Percentiles rank a stretch among this genome's conserved stretches.
Evolutionary conservation across 495 filamentous ascomycete genomes (phyloP).

Genomic region (Podospora anserina): DNA sequence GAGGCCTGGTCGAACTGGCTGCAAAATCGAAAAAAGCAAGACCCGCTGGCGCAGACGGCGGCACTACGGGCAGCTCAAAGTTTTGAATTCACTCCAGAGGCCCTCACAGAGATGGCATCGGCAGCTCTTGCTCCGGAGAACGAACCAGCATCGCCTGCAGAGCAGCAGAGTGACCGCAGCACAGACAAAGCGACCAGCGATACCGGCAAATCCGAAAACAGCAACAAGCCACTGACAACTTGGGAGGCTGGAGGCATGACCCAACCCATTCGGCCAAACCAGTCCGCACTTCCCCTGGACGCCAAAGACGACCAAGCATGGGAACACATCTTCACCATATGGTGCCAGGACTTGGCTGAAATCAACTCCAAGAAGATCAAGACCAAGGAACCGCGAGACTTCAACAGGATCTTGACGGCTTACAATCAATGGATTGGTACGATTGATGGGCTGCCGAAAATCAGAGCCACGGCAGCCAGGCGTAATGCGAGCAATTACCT

Average conservation of each 20-base stretch:
- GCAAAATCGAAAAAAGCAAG: constrained; percentile 3
- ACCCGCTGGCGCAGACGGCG: not conserved
- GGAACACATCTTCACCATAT: constrained; percentile 21
- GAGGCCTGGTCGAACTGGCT: constrained; percentile 28
- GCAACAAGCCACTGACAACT: not conserved
- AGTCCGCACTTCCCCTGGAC: not conserved
- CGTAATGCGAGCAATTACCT: constrained; percentile 17
- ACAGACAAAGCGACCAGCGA: not conserved
- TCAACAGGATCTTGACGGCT: constrained; percentile 5
- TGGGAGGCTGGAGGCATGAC: not conserved
- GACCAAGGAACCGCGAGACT: not conserved
- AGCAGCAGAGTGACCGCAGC: not conserved
- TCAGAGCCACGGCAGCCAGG: constrained; percentile 16
- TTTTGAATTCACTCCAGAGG: not conserved
- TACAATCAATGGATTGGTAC: constrained; percentile 23
- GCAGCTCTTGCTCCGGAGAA: constrained; percentile 7
- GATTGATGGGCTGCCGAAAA: constrained; percentile 18
- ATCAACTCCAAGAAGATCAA: constrained; percentile 19
- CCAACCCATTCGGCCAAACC: not conserved
- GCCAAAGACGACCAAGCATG: constrained; percentile 15
- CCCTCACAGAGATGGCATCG: constrained; percentile 8
- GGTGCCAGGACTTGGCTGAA: constrained; percentile 21
- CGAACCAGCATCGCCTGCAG: not conserved
- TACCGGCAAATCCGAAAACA: not conserved
- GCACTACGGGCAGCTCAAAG: constrained; percentile 4